A percentile compares a stretch with the other conserved stretches of the same genome.
These are phyloP conservation scores for Ambispora gerdemannii DNA, from an alignment of 192 early-diverging fungal species.

Conservation along the genomic window DNA sequence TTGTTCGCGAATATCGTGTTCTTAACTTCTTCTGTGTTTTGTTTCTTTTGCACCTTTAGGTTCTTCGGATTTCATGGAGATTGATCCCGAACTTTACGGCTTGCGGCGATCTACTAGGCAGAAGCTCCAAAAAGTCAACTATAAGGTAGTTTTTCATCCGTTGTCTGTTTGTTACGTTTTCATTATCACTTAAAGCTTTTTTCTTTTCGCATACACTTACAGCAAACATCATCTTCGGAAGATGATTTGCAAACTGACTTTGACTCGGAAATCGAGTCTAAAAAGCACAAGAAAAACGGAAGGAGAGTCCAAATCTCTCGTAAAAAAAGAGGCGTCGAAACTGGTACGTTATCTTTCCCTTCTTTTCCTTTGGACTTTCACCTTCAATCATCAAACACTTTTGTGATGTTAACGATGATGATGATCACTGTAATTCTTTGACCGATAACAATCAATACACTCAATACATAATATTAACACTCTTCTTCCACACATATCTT, in stretches of 20 bases:
- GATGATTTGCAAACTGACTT: conserved; percentile 1
- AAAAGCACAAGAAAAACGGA: not conserved
- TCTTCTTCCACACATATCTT: not conserved
- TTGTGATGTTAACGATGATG: too few relatives aligned
- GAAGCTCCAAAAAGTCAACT: not conserved
- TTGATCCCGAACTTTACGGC: conserved; percentile 25
- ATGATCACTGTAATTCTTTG: too few relatives aligned
- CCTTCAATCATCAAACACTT: not conserved
- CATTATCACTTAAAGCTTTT: not conserved
- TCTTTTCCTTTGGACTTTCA: not conserved
- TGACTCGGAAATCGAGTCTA: not conserved
- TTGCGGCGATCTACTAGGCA: conserved; percentile 17
- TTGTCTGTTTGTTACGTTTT: not conserved
- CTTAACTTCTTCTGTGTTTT: not conserved
- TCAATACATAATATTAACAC: not conserved
- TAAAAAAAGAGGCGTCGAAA: too few relatives aligned
- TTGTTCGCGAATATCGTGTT: not conserved
- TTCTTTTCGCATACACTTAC: not conserved
- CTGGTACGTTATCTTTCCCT: too few relatives aligned
- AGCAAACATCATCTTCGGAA: conserved; percentile 19
- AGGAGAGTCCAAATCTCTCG: not conserved
- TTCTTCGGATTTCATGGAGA: conserved; percentile 18
- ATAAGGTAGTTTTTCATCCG: conserved; percentile 18
- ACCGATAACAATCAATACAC: too few relatives aligned
- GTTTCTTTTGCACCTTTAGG: not conserved